phyloP scores from a whole-genome alignment of 2,329 filamentous ascomycete genomes.

The Lecanicillium sp. region DNA sequence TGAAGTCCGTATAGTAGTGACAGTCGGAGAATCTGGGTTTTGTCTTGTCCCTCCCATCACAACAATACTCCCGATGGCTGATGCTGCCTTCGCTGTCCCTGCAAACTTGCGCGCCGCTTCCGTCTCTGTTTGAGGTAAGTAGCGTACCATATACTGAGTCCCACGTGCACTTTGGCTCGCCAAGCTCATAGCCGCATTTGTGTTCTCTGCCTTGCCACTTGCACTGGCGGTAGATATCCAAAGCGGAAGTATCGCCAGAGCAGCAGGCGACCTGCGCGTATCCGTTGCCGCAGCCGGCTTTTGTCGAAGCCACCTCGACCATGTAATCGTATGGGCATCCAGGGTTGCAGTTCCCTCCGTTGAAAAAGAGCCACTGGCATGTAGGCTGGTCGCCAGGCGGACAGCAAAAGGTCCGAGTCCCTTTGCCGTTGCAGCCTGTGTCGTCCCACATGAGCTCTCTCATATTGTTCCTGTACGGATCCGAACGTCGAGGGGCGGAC shows the following conservation, averaged over 20 bases:
- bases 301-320: slow-evolving; percentile 7
- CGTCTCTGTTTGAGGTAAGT: too few relatives aligned
- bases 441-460: background rate
- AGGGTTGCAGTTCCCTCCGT: background rate
- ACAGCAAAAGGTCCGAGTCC: background rate
- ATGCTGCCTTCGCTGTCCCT: too few relatives aligned
- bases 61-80: too few relatives aligned
- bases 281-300: slow-evolving; percentile 4
- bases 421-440: background rate
- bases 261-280: slow-evolving; percentile 9
- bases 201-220: too few relatives aligned
- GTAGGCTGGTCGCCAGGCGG: background rate
- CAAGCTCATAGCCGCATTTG: too few relatives aligned
- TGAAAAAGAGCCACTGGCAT: background rate
- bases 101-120: too few relatives aligned
- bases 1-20: too few relatives aligned
- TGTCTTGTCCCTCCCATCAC: too few relatives aligned
- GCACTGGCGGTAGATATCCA: slow-evolving; percentile 30
- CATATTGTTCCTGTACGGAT: background rate
- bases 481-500: too few relatives aligned
- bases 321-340: background rate
- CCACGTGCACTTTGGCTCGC: too few relatives aligned
- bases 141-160: too few relatives aligned
- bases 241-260: background rate
- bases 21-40: too few relatives aligned